These are phyloP conservation scores for Acanthamoeba healyi DNA, from an alignment of 208 protist species.

Conservation along the genomic window DNA sequence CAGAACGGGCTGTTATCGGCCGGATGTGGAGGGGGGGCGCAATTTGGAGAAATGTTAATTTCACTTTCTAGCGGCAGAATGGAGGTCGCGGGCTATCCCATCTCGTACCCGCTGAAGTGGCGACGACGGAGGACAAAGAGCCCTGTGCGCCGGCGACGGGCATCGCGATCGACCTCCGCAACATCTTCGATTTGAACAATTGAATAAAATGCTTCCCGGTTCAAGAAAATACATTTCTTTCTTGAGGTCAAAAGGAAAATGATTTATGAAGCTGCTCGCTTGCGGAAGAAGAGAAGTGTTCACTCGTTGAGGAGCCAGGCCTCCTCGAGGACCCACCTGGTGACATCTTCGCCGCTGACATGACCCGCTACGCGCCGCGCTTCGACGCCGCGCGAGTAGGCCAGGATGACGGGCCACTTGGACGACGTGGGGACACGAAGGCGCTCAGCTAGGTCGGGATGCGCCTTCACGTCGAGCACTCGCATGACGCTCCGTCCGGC, in stretches of 20 bases:
- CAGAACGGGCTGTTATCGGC: background rate
- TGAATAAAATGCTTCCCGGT: too few relatives aligned
- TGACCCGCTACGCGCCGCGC: background rate
- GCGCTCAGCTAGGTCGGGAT: background rate
- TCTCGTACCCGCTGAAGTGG: too few relatives aligned
- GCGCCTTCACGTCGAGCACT: background rate
- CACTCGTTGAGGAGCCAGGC: slow-evolving; percentile 9
- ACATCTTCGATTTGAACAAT: background rate
- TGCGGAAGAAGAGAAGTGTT: too few relatives aligned
- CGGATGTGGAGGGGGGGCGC: too few relatives aligned
- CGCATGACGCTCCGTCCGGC: background rate
- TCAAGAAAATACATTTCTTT: too few relatives aligned
- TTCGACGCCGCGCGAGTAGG: background rate
- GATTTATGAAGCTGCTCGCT: too few relatives aligned
- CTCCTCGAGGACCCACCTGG: background rate
- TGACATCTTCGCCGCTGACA: background rate
- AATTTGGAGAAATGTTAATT: background rate
- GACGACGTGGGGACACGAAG: background rate
- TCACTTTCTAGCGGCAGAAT: background rate
- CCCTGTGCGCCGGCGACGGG: background rate
- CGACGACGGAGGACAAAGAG: background rate
- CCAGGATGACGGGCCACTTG: background rate
- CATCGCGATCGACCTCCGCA: background rate
- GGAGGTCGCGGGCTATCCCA: too few relatives aligned
- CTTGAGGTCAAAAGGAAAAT: too few relatives aligned